Conservation (phyloP, 148 eudicot genomes). For the Pouteria glomerata region DNA sequence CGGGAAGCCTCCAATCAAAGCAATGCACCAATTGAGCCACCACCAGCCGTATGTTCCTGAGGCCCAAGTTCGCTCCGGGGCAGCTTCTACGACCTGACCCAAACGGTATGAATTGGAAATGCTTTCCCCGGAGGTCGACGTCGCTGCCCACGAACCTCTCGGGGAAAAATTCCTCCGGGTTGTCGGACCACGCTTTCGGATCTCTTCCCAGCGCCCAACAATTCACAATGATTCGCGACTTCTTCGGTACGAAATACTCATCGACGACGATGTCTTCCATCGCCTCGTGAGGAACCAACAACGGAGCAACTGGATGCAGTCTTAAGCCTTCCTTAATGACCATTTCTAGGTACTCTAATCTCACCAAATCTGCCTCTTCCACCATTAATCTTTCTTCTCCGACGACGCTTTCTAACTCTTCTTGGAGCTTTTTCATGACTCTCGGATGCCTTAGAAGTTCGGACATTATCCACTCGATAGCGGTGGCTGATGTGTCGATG, state of each 20-base stretch:
- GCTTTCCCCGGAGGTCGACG: constrained; percentile 24
- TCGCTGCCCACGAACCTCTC: constrained; percentile 27
- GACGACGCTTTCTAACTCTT: constrained; percentile 14
- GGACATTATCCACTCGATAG: constrained; percentile 29
- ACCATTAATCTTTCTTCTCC: constrained; percentile 16
- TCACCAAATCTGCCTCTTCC: constrained; percentile 18
- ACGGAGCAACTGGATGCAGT: constrained; percentile 20
- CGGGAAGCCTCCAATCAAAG: neutral
- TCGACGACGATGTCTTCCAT: constrained; percentile 21
- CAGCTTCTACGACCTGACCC: constrained; percentile 31
- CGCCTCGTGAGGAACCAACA: constrained; percentile 19
- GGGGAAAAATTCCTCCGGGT: constrained; percentile 22
- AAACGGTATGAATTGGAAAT: constrained; percentile 28
- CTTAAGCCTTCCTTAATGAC: constrained; percentile 25
- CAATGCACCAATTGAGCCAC: neutral
- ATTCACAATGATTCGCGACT: constrained; percentile 27
- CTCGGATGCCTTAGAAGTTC: constrained; percentile 24
- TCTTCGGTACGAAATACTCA: constrained; percentile 26
- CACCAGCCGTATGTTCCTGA: neutral
- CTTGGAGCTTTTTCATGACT: constrained; percentile 21
- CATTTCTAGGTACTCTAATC: constrained; percentile 15
- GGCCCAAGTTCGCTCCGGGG: constrained; percentile 15
- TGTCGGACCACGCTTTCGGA: constrained; percentile 23
- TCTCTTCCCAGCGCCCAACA: constrained; percentile 33
- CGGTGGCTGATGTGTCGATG: constrained; percentile 17